These are phyloP conservation scores for Rhodotorula taiwanensis DNA, from an alignment of 768 basidiomycete genomes.

Conservation along the genomic window DNA sequence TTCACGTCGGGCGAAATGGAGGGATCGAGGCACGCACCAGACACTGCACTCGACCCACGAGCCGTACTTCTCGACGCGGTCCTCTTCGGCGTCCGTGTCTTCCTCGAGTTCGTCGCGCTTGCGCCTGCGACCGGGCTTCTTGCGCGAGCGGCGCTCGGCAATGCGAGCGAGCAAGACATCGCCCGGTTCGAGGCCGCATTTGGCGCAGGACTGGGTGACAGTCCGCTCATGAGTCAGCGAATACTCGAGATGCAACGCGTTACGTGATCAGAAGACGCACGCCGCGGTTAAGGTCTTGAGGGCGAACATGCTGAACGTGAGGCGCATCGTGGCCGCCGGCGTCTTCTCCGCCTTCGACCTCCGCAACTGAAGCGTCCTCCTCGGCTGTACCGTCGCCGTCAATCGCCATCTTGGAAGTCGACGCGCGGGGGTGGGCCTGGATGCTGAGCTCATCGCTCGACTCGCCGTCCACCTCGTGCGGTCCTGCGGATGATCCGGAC, in stretches of 20 bases:
- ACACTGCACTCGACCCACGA: conserved; percentile 36
- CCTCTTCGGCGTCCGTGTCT: conserved; percentile 26
- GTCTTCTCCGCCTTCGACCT: neutral
- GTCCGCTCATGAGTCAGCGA: no score
- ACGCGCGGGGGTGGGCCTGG: neutral
- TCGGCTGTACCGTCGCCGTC: neutral
- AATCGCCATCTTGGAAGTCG: neutral
- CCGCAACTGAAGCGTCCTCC: neutral
- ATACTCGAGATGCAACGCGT: fast-evolving
- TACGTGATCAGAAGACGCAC: neutral
- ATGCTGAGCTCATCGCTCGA: conserved; percentile 15
- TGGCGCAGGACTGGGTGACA: conserved; percentile 8
- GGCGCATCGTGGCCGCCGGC: neutral
- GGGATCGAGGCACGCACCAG: conserved; percentile 9
- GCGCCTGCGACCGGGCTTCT: neutral
- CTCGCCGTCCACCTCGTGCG: neutral
- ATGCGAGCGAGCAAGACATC: neutral
- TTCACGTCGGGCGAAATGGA: no score
- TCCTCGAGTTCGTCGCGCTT: conserved; percentile 20
- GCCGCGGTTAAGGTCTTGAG: conserved; percentile 14
- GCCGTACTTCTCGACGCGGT: conserved; percentile 7
- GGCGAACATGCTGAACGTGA: neutral
- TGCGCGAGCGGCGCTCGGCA: neutral
- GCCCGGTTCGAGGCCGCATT: neutral
- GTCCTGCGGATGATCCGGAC: no score